Percentiles rank a stretch among this genome's conserved stretches.
Evolutionary conservation across 495 filamentous ascomycete species (phyloP).

Genomic region (Emericellopsis terricola): DNA sequence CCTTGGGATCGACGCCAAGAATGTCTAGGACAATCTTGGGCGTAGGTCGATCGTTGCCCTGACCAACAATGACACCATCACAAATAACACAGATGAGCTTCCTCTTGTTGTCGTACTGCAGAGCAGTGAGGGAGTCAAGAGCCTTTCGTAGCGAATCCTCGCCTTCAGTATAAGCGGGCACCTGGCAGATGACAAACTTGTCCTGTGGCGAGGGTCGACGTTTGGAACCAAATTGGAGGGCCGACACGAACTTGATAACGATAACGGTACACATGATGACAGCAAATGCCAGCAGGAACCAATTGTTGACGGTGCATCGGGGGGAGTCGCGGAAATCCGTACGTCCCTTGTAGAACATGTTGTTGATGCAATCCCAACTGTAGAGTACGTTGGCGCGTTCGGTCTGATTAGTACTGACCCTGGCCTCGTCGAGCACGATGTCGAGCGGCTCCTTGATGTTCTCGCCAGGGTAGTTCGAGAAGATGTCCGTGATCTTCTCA

Average conservation of each 20-base stretch:
- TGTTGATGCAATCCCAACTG: conserved; percentile 61
- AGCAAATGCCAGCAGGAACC: conserved; percentile 73
- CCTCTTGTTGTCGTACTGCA: conserved; percentile 94
- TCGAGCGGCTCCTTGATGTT: conserved; percentile 58
- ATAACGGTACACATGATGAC: conserved; percentile 67
- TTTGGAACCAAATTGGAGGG: conserved; percentile 86
- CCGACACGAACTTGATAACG: conserved; percentile 77
- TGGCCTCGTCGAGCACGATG: conserved; percentile 16
- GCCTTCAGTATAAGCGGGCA: conserved; percentile 94
- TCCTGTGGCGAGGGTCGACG: conserved; percentile 79
- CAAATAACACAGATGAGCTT: conserved; percentile 89
- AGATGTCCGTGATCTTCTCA: conserved; percentile 35
- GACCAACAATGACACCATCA: conserved; percentile 91
- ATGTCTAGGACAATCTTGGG: conserved; percentile 96
- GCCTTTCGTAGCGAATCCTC: conserved; percentile 86
- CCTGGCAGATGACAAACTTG: conserved; percentile 96
- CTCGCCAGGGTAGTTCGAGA: conserved; percentile 55
- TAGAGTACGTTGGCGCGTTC: conserved; percentile 25
- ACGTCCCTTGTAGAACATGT: conserved; percentile 66
- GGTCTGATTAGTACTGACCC: conserved; percentile 13
- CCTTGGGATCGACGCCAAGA: conserved; percentile 89
- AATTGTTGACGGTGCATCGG: conserved; percentile 78
- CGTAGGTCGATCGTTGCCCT: conserved; percentile 89
- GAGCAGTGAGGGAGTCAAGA: conserved; percentile 80
- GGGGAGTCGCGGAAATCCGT: conserved; percentile 67